These are phyloP conservation scores for Cercophora scortea DNA, from an alignment of 495 filamentous ascomycete species.

Conservation along the genomic window DNA sequence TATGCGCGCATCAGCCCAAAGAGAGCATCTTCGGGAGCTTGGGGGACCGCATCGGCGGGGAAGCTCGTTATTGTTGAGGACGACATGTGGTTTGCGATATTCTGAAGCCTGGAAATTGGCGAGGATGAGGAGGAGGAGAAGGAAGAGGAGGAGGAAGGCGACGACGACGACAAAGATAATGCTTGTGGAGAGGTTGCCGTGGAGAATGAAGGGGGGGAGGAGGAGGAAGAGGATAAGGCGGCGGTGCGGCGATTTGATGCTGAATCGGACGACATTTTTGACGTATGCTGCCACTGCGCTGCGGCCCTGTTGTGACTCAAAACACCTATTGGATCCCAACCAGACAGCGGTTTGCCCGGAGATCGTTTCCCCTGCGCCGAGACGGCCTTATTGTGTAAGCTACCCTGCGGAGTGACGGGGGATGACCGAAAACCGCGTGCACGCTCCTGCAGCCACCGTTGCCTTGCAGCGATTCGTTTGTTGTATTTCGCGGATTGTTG, in stretches of 20 bases:
- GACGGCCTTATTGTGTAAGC: constrained; percentile 2
- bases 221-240: constrained; percentile 6
- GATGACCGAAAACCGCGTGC: too few species aligned
- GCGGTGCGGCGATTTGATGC: constrained; percentile 3
- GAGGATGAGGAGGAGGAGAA: constrained; percentile 14
- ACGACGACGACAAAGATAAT: not conserved
- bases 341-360: constrained; percentile 1
- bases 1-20: constrained; percentile 91
- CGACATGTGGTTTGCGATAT: constrained; percentile 35
- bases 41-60: constrained; percentile 68
- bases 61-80: constrained; percentile 55
- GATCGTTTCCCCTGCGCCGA: constrained; percentile 3
- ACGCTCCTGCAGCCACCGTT: too few species aligned
- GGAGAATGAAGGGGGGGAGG: constrained; percentile 13
- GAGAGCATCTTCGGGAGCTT: constrained; percentile 90
- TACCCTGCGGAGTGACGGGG: not conserved
- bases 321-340: too few species aligned
- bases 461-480: too few species aligned
- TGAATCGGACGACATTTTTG: constrained; percentile 21
- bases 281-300: not conserved
- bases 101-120: constrained; percentile 34
- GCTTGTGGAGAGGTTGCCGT: too few species aligned
- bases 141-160: constrained; percentile 10
- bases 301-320: not conserved
- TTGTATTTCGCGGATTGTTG: too few species aligned